These are phyloP conservation scores for Phytophthora chlamydospora DNA, from an alignment of 352 stramenopile species.

Conservation along the genomic window DNA sequence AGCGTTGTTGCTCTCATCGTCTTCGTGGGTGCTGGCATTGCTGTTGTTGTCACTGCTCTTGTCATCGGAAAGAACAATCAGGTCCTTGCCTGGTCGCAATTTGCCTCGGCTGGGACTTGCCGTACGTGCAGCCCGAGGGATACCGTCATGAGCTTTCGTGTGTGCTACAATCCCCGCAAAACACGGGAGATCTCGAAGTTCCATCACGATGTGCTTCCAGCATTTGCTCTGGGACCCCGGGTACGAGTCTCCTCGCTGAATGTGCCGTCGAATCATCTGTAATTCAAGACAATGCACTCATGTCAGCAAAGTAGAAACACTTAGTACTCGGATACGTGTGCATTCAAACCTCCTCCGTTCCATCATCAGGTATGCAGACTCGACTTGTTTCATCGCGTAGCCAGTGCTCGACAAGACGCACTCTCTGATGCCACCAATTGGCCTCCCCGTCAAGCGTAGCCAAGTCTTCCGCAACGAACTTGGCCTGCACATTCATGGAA, in stretches of 20 bases:
- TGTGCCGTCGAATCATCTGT: conserved; percentile 72
- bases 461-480: conserved; percentile 60
- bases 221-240: conserved; percentile 69
- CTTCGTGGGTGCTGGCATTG: conserved; percentile 23
- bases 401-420: conserved; percentile 77
- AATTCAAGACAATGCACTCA: not conserved
- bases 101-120: conserved; percentile 77
- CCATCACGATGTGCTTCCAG: conserved; percentile 82
- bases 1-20: conserved; percentile 32
- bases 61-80: conserved; percentile 73
- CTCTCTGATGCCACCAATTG: conserved; percentile 76
- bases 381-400: conserved; percentile 65
- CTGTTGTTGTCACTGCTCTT: conserved; percentile 24
- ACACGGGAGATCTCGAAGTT: conserved; percentile 70
- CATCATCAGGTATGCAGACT: conserved; percentile 67
- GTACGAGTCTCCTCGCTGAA: conserved; percentile 78
- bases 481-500: conserved; percentile 31
- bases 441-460: conserved; percentile 35
- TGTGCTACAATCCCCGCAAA: conserved; percentile 31
- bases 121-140: conserved; percentile 5
- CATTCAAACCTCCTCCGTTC: conserved; percentile 61
- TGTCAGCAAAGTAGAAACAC: not conserved
- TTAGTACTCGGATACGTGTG: not conserved
- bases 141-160: conserved; percentile 12
- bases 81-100: conserved; percentile 74